A percentile compares a stretch with the other conserved stretches of the same genome.
These are phyloP conservation scores for Aspergillus sp. DNA, from an alignment of 2,329 filamentous ascomycete species.

Conservation along the genomic window DNA sequence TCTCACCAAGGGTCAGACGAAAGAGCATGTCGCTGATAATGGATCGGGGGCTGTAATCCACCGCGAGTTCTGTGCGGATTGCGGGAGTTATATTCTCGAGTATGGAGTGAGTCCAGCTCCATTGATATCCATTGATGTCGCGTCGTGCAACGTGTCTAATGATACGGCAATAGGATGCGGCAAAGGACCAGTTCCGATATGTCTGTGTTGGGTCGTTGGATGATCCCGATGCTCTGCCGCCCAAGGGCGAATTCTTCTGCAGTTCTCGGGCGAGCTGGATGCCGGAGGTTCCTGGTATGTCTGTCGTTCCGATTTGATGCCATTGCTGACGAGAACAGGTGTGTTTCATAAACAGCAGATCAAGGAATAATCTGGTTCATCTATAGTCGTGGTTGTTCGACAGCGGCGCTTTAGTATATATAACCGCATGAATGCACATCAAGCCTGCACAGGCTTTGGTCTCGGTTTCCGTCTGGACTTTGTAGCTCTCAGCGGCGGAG, in stretches of 20 bases:
- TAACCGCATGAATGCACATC: slow-evolving; percentile 37
- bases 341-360: slow-evolving; percentile 49
- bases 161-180: slow-evolving; percentile 28
- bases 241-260: slow-evolving; percentile 58
- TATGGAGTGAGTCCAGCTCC: slow-evolving; percentile 51
- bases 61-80: slow-evolving; percentile 54
- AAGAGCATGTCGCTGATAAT: slow-evolving; percentile 51
- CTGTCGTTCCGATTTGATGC: not conserved
- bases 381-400: slow-evolving; percentile 3
- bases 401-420: not conserved
- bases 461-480: too few species aligned
- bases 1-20: slow-evolving; percentile 40
- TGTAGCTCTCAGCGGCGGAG: slow-evolving; percentile 11
- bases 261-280: slow-evolving; percentile 50
- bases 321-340: slow-evolving; percentile 24
- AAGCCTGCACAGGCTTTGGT: slow-evolving; percentile 21
- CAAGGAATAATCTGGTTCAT: slow-evolving; percentile 36
- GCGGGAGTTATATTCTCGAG: slow-evolving; percentile 53
- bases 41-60: slow-evolving; percentile 48
- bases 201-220: slow-evolving; percentile 53
- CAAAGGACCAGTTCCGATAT: slow-evolving; percentile 38
- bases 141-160: too few species aligned
- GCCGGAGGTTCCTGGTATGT: slow-evolving; percentile 48
- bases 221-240: slow-evolving; percentile 48
- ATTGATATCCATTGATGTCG: too few species aligned